Evolutionary conservation across 78 protist species (phyloP).

Genomic region (Bigelowiella natans): DNA sequence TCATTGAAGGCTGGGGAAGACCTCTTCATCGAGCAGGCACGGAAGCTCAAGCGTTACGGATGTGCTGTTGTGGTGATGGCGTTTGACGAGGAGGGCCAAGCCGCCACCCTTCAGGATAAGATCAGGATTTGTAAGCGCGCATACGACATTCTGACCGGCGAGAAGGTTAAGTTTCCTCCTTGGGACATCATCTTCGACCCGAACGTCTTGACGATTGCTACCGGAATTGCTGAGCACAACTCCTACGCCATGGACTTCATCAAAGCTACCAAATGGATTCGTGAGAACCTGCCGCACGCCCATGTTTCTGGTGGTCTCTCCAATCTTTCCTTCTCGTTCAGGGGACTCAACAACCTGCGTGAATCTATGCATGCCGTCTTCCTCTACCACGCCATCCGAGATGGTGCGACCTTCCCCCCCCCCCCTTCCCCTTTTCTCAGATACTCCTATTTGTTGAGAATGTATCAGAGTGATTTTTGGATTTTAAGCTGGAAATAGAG

Average conservation of each 20-base stretch:
- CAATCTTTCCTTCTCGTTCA: slow-evolving; percentile 94
- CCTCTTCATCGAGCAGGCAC: slow-evolving; percentile 74
- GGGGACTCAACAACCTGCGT: slow-evolving; percentile 79
- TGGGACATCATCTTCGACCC: slow-evolving; percentile 95
- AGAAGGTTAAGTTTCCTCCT: slow-evolving; percentile 64
- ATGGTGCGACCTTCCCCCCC: background rate
- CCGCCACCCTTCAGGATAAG: slow-evolving; percentile 65
- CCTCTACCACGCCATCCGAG: slow-evolving; percentile 52
- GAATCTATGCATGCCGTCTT: slow-evolving; percentile 90
- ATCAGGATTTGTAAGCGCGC: slow-evolving; percentile 79
- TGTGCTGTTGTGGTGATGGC: slow-evolving; percentile 95
- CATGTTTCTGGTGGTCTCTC: slow-evolving; percentile 89
- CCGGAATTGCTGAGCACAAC: slow-evolving; percentile 95
- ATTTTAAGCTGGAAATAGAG: too few species aligned
- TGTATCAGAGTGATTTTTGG: too few species aligned
- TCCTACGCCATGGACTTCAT: slow-evolving; percentile 86
- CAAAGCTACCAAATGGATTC: slow-evolving; percentile 60
- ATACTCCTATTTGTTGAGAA: too few species aligned
- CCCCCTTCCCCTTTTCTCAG: too few species aligned
- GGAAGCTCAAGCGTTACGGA: slow-evolving; percentile 61
- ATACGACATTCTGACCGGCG: slow-evolving; percentile 60
- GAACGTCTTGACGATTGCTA: slow-evolving; percentile 87
- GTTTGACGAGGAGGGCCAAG: slow-evolving; percentile 95
- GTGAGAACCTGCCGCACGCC: slow-evolving; percentile 50
- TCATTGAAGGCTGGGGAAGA: slow-evolving; percentile 88